These are phyloP conservation scores for Fusarium continuum DNA, from an alignment of 2,329 filamentous ascomycete genomes.

Conservation along the genomic window DNA sequence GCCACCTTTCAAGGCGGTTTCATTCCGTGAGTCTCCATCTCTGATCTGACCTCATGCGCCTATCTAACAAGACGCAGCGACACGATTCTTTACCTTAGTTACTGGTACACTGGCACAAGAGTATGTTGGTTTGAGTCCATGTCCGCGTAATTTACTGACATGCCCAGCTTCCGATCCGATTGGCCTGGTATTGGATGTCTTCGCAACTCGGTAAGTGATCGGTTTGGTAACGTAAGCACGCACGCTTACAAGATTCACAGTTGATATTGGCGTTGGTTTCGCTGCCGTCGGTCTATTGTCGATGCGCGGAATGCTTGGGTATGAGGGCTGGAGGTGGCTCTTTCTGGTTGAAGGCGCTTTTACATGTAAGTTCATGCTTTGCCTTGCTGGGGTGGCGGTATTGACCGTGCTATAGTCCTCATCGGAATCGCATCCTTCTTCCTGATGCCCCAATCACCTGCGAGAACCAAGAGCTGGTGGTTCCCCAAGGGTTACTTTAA, in stretches of 20 bases:
- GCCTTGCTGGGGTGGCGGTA: constrained; percentile 12
- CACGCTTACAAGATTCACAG: not conserved
- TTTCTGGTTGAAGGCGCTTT: constrained; percentile 53
- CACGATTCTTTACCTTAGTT: constrained; percentile 56
- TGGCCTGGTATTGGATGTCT: constrained; percentile 72
- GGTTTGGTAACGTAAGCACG: not conserved
- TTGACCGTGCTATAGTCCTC: constrained; percentile 53
- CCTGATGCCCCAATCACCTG: constrained; percentile 68
- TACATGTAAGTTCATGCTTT: constrained; percentile 41
- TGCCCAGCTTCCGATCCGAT: constrained; percentile 66
- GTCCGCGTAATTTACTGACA: constrained; percentile 24
- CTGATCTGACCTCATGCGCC: no score
- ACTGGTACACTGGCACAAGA: constrained; percentile 72
- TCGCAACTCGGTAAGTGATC: constrained; percentile 35
- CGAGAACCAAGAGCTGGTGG: constrained; percentile 67
- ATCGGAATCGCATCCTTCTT: constrained; percentile 64
- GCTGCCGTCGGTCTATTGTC: constrained; percentile 60
- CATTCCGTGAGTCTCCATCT: constrained; percentile 56
- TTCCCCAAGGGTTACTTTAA: constrained; percentile 68
- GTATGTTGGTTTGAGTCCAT: constrained; percentile 41
- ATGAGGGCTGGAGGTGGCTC: constrained; percentile 67
- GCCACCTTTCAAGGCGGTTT: constrained; percentile 61
- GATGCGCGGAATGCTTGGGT: constrained; percentile 60
- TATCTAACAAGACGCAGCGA: not conserved
- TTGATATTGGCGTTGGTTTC: constrained; percentile 8